phyloP scores from a whole-genome alignment of 1,284 basidiomycete genomes.

The Naganishia sp. region DNA sequence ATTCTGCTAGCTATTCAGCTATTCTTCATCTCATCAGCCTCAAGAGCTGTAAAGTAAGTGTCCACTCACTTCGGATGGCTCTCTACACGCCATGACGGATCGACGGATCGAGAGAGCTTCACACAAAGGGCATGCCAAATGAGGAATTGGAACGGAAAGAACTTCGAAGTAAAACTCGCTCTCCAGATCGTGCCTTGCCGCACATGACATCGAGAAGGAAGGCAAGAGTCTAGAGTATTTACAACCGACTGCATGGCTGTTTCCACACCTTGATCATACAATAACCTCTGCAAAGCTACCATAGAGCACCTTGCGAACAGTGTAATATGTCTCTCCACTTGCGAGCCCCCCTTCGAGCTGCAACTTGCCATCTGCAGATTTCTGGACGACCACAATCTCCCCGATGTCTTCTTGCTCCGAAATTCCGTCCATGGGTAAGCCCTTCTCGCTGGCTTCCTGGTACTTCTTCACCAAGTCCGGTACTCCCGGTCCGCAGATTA shows the following conservation, averaged over 20 bases:
- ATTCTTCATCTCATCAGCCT: too few species aligned
- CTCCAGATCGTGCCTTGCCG: neutral
- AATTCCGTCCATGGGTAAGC: slow-evolving; percentile 57
- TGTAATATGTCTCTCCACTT: slow-evolving; percentile 77
- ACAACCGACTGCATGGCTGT: too few species aligned
- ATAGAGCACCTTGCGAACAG: slow-evolving; percentile 82
- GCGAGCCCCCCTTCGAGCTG: slow-evolving; percentile 78
- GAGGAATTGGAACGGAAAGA: too few species aligned
- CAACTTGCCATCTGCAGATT: slow-evolving; percentile 76
- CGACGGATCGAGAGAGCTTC: too few species aligned
- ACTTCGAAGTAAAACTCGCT: too few species aligned
- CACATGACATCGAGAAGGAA: too few species aligned
- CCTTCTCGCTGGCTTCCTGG: slow-evolving; percentile 53
- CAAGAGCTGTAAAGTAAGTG: too few species aligned
- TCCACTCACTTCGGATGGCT: too few species aligned
- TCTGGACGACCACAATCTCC: slow-evolving; percentile 81
- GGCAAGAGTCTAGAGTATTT: too few species aligned
- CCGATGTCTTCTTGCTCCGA: slow-evolving; percentile 57
- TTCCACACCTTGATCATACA: slow-evolving; percentile 20
- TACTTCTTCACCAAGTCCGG: slow-evolving; percentile 59
- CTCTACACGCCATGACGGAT: too few species aligned
- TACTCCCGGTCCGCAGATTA: slow-evolving; percentile 72
- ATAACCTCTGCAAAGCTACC: slow-evolving; percentile 81
- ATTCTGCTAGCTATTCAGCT: neutral
- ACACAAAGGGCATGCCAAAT: too few species aligned